Evolutionary conservation across 176 grass and related monocot species (phyloP), one percentile per base, ranked within the genome.

Genomic region (Bolboschoenus planiculmis): DNA sequence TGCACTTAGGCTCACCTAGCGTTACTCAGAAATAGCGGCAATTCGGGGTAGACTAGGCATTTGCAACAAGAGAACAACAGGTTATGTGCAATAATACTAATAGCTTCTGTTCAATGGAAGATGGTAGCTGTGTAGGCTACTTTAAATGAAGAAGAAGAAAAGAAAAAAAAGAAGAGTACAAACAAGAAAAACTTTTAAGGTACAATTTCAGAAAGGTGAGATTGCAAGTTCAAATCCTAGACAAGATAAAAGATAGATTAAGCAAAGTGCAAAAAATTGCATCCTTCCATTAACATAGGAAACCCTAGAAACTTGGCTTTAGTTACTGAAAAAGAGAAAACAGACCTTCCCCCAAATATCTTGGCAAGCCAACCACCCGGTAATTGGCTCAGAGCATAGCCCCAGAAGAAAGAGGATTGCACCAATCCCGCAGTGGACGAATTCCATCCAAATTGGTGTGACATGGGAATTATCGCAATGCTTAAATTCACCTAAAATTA

Each of bases 351-450:
- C 10, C 96, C 92, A 82, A 95, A 91, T 84, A 93, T 71, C 73
- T 95, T 98, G 53, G 96, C 87, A 10, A 98, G 77, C 92, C 89
- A 98, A 35, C 96, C 96, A 16, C 96, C 96, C 35, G 92, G 92
- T 62, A 98, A 78, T 86, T 98, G 92, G 84, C 96, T 98, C 83
- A 98, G 81, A 9, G 92, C 92, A 46, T 98, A 98, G 50, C 92
- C 96, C 90, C 92, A 93, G 24, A 98, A 98, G 68, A 98, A 98
- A 10, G 96, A 95, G 1, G 96, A 98, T 81, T 98, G 96, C 86
- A 98, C 96, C 84, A 98, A 87, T 59, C 96, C 96, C 37, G 90
- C 96, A 21, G 96, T 98, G 30, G 96, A 90, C 10, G 96, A 95
- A 68, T 90, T 98, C 92, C 92, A 98, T 56, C 96, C 96, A 67